Base-by-base conservation (phyloP, 495 filamentous ascomycete species). In the Podospora bellae-mahoneyi region DNA sequence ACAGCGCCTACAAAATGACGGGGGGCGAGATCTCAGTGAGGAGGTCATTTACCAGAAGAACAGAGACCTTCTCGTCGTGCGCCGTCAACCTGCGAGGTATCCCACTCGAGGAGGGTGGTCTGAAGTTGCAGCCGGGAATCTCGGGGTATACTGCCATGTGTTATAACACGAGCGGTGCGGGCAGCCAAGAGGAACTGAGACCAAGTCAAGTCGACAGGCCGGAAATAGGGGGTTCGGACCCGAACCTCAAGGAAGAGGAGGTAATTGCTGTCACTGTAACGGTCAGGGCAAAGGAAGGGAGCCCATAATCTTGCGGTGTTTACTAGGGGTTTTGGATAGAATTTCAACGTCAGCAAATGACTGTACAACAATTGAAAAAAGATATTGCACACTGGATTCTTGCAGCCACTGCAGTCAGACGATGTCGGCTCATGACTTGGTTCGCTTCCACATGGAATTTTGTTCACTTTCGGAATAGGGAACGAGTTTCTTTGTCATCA, bases 131-230 rank as follows among this genome's bases (percentile, higher is more conserved):
- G 55, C 68, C 68, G 1, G 65, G 39, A 5, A 30, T 58, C 0
- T 64, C 55, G 5, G 61, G 39, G 54, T 70, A 70, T 23, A 57
- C 54, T 26, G 68, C 68, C 53, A 53, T 56, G 32, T 66, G 68
- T 39, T 70, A 66, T 56, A 70, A 67, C 39, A 70, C 64, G 19
- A 58, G n/a, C 13, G n/a, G n/a, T 58, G n/a, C 55, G 6, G 55
- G 55, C 18, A 58, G 55, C 55, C 55, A 63, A 60, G 68, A 69
- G 58, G 48, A 66, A 13, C 56, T 69, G 5, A 30, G 58, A 59
- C 60, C 60, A 30, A 34, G 10, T 7, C 1, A 48, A 13, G 39
- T 48, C 9, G 39, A 48, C 7, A 48, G 39, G 39, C 7, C 39
- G 5, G 39, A 48, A 48, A 48, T 48, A 13, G 39, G 39, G 39